Conservation (phyloP, 768 basidiomycete species). For the Clitopilus passeckerianus region DNA sequence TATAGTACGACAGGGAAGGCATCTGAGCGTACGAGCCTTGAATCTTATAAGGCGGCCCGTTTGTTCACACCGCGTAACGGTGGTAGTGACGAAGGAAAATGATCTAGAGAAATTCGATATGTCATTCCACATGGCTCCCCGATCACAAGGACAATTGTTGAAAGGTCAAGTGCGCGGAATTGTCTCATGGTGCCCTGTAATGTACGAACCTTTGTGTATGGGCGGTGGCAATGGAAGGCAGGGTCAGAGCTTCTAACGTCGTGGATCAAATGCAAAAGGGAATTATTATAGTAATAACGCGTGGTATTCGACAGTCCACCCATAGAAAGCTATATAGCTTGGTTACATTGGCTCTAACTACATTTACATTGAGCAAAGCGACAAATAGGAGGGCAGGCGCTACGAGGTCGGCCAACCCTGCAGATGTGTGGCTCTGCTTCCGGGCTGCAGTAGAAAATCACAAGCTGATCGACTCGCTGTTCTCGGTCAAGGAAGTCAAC, state of each 20-base stretch:
- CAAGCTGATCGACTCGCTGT: not conserved
- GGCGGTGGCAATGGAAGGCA: not conserved
- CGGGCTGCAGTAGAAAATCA: not conserved
- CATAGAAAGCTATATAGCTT: not conserved
- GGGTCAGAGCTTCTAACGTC: not conserved
- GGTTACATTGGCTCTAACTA: not conserved
- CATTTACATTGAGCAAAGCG: not conserved
- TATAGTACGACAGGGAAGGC: slow-evolving; percentile 29
- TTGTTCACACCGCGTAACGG: slow-evolving; percentile 6
- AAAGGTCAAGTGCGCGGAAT: not conserved
- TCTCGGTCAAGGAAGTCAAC: not conserved
- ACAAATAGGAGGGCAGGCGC: not conserved
- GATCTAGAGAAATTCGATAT: not conserved
- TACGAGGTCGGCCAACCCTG: not conserved
- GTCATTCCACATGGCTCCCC: slow-evolving; percentile 4
- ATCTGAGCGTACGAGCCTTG: slow-evolving; percentile 11
- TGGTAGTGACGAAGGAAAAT: slow-evolving; percentile 4
- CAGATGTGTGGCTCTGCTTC: not conserved
- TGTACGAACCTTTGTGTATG: not conserved
- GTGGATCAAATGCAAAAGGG: slow-evolving; percentile 25
- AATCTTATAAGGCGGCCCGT: not conserved
- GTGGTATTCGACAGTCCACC: not conserved
- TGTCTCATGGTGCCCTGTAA: not conserved
- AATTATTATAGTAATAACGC: not conserved
- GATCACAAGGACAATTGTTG: slow-evolving; percentile 10